Evolutionary conservation across 139 green algal genomes (phyloP).

Genomic region (Picochlorum costavermella): DNA sequence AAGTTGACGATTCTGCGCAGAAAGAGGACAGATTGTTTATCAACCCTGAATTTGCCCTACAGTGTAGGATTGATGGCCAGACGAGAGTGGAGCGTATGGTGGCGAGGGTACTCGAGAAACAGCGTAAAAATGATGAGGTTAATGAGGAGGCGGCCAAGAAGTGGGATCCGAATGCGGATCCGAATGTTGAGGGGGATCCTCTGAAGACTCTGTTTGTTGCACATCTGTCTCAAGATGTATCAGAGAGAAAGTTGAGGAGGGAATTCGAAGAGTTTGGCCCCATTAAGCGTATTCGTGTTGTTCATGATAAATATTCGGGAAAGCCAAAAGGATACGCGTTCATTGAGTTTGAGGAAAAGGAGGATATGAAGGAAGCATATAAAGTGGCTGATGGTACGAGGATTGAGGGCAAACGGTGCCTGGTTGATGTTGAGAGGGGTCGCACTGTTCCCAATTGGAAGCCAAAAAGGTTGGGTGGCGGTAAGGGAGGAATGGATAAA

Average conservation of each 20-base stretch:
- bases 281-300: conserved; percentile 65
- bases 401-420: conserved; percentile 61
- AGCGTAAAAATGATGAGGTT: not conserved
- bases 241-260: conserved; percentile 63
- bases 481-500: conserved; percentile 61
- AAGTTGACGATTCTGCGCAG: conserved; percentile 19
- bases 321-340: conserved; percentile 83
- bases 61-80: conserved; percentile 51
- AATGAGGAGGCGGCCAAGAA: conserved; percentile 41
- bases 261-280: conserved; percentile 86
- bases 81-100: conserved; percentile 3
- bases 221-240: conserved; percentile 68
- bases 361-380: conserved; percentile 89
- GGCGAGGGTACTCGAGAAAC: not conserved
- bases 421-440: conserved; percentile 83
- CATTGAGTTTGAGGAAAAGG: conserved; percentile 84
- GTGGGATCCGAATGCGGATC: conserved; percentile 66
- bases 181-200: conserved; percentile 68
- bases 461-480: conserved; percentile 61
- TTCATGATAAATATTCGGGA: conserved; percentile 63
- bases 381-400: conserved; percentile 72
- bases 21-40: conserved; percentile 30
- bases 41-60: conserved; percentile 62
- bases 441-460: conserved; percentile 78
- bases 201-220: conserved; percentile 84